These are phyloP conservation scores for Epicoccum sorghinum DNA, from an alignment of 2,329 filamentous ascomycete genomes.

Conservation along the genomic window DNA sequence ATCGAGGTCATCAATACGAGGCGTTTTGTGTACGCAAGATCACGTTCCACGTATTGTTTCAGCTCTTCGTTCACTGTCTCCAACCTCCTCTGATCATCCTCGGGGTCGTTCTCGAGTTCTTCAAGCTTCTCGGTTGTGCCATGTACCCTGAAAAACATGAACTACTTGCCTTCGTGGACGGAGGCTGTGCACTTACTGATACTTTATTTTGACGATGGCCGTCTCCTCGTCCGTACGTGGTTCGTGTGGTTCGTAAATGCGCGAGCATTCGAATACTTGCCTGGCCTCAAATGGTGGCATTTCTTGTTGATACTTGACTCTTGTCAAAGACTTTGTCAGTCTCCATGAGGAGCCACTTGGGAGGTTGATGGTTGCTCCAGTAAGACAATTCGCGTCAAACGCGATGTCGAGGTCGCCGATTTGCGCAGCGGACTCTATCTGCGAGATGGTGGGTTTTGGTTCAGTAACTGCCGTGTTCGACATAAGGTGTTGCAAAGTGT, in stretches of 20 bases:
- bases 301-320: neutral
- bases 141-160: neutral
- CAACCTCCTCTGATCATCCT: neutral
- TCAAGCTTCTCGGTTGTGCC: neutral
- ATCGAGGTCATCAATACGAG: neutral
- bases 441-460: no score
- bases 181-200: neutral
- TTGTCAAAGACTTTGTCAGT: neutral
- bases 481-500: no score
- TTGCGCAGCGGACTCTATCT: no score
- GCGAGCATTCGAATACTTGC: slow-evolving; percentile 1
- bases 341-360: neutral
- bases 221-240: neutral
- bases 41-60: no score
- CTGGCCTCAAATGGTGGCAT: slow-evolving; percentile 15
- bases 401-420: no score
- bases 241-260: neutral
- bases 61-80: neutral
- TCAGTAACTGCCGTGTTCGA: no score
- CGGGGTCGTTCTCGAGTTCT: neutral
- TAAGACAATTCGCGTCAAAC: neutral
- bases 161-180: no score
- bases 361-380: neutral
- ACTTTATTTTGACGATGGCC: slow-evolving; percentile 1
- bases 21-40: neutral